Conservation (phyloP, 805 yeast species). For the Candida dajiaensis region DNA sequence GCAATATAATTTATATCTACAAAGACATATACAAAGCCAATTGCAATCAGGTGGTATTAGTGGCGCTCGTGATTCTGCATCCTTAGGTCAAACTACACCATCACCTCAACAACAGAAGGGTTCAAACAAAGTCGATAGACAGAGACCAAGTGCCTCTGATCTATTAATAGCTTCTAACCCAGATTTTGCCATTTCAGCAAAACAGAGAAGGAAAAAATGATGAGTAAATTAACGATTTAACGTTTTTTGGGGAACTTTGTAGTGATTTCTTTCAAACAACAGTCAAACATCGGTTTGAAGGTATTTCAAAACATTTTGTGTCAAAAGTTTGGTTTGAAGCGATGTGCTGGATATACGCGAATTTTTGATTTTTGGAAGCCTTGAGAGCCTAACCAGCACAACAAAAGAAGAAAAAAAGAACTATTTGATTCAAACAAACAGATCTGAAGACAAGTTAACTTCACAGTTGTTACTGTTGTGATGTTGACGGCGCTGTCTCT, state of each 20-base stretch:
- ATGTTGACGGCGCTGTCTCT: conserved; percentile 11
- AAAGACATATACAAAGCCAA: conserved; percentile 5
- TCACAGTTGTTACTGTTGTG: not conserved
- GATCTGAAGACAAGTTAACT: too few relatives aligned
- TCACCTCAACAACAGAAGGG: not conserved
- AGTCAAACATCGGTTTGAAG: too few relatives aligned
- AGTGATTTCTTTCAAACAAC: too few relatives aligned
- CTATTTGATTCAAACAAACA: not conserved
- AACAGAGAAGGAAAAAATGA: conserved; percentile 1
- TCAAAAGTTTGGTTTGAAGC: not conserved
- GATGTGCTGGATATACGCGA: not conserved
- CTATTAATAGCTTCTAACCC: conserved; percentile 2
- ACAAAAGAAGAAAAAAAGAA: not conserved
- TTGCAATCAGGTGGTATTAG: not conserved
- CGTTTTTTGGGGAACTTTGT: too few relatives aligned
- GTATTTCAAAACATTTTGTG: too few relatives aligned
- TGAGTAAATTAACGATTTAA: too few relatives aligned
- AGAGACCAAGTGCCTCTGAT: not conserved
- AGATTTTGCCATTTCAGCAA: conserved; percentile 1
- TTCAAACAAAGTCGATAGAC: not conserved
- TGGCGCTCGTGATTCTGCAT: not conserved
- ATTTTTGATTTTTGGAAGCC: not conserved
- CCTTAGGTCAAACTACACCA: not conserved
- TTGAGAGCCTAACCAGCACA: not conserved
- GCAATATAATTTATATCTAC: conserved; percentile 9